Evolutionary conservation across 495 filamentous ascomycete species (phyloP).

Genomic region (Chaetomium cochliodes): DNA sequence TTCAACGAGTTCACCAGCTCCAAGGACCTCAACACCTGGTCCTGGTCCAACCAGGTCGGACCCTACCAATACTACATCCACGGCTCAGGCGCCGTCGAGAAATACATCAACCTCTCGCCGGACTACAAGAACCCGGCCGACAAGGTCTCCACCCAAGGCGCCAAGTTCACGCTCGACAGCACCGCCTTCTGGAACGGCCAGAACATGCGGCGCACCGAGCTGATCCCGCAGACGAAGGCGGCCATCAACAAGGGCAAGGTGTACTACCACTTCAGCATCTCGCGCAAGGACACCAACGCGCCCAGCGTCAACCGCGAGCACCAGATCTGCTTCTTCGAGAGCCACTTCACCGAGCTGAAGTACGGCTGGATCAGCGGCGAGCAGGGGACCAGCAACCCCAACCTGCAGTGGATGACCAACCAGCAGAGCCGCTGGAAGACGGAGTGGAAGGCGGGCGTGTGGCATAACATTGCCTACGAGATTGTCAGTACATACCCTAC

Average conservation of each 20-base stretch:
- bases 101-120: conserved; percentile 57
- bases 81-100: conserved; percentile 52
- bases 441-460: conserved; percentile 55
- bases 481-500: conserved; percentile 35
- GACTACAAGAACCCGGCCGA: conserved; percentile 68
- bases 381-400: conserved; percentile 57
- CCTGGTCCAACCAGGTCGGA: conserved; percentile 63
- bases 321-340: conserved; percentile 74
- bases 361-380: conserved; percentile 54
- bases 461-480: conserved; percentile 76
- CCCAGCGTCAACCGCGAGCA: conserved; percentile 63
- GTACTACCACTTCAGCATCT: conserved; percentile 70
- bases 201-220: conserved; percentile 55
- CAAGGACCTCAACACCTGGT: conserved; percentile 58
- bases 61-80: conserved; percentile 77
- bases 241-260: conserved; percentile 61
- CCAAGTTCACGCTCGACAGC: conserved; percentile 65
- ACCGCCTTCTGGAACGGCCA: conserved; percentile 61
- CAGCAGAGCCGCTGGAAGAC: conserved; percentile 47
- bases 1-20: conserved; percentile 57
- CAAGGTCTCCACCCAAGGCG: conserved; percentile 58
- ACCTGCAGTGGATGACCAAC: conserved; percentile 48
- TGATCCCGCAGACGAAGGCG: conserved; percentile 67
- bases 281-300: conserved; percentile 56
- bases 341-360: conserved; percentile 75